Conservation (phyloP, 305 asterid species). For the Fraxinus ornus region DNA sequence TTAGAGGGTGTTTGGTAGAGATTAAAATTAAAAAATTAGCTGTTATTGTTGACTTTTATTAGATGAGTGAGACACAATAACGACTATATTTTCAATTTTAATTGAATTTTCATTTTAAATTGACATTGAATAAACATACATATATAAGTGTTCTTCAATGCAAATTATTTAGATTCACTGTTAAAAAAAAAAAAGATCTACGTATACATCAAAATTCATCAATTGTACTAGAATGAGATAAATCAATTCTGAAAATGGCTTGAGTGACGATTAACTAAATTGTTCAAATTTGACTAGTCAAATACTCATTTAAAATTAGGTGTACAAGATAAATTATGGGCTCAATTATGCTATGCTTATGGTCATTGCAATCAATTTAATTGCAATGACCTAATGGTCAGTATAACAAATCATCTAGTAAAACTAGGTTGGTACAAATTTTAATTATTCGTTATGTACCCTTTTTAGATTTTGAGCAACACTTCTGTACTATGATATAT, state of each 20-base stretch:
- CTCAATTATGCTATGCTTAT: background rate
- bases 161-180: too few species aligned
- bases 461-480: background rate
- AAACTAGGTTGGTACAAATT: background rate
- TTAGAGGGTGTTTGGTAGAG: too few species aligned
- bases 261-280: background rate
- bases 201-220: background rate
- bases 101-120: too few species aligned
- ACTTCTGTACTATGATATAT: background rate
- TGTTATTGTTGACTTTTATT: too few species aligned
- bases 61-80: too few species aligned
- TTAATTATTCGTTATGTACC: background rate
- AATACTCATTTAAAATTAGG: background rate
- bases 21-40: too few species aligned
- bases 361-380: background rate
- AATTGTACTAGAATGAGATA: background rate
- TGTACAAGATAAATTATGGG: background rate
- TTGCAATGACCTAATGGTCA: background rate
- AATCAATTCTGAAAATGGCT: background rate
- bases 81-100: too few species aligned
- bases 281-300: background rate
- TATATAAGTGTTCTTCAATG: too few species aligned
- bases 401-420: background rate
- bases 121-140: too few species aligned
- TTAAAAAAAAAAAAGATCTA: too few species aligned